Conservation (phyloP, 805 yeast species). For the Candida parachauliodes region DNA sequence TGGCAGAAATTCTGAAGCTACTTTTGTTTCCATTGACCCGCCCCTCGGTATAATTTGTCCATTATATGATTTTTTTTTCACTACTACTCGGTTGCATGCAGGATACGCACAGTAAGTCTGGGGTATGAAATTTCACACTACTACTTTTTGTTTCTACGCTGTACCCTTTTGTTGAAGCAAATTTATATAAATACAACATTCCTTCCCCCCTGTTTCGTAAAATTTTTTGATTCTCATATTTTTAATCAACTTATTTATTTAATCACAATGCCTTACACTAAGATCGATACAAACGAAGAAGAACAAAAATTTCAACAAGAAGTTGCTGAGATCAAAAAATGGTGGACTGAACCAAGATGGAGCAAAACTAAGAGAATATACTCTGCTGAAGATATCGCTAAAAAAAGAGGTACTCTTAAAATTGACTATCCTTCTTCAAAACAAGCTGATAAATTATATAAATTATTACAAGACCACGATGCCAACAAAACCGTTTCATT, state of each 20-base stretch:
- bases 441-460: slow-evolving; percentile 80
- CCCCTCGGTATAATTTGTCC: slow-evolving; percentile 2
- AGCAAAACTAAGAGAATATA: slow-evolving; percentile 80
- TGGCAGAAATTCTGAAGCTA: too few species aligned
- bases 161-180: too few species aligned
- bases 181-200: neutral
- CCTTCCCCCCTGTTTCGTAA: neutral
- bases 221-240: neutral
- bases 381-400: slow-evolving; percentile 83
- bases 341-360: slow-evolving; percentile 98
- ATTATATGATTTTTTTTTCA: too few species aligned
- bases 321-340: slow-evolving; percentile 67
- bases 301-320: slow-evolving; percentile 63
- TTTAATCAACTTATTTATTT: neutral
- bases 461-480: slow-evolving; percentile 68
- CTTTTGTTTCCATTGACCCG: slow-evolving; percentile 4
- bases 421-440: slow-evolving; percentile 70
- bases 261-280: slow-evolving; percentile 47
- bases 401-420: slow-evolving; percentile 78
- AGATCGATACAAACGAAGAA: slow-evolving; percentile 58
- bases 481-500: slow-evolving; percentile 69
- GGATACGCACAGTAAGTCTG: too few species aligned
- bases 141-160: too few species aligned
- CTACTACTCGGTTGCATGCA: too few species aligned
- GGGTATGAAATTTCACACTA: too few species aligned